Conservation (phyloP, 441 rosid species). For the Theobroma grandiflorum region DNA sequence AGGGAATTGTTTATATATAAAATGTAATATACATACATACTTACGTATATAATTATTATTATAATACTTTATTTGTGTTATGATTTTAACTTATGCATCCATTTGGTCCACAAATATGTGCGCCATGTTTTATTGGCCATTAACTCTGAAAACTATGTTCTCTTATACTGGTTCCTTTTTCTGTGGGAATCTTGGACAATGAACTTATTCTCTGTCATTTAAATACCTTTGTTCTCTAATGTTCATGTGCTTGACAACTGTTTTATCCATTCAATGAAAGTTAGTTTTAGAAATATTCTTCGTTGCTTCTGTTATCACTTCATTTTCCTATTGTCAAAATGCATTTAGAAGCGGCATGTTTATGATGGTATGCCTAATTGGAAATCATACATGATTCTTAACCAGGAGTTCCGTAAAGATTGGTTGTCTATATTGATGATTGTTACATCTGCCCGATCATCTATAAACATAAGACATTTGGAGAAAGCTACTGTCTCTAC, state of each 20-base stretch:
- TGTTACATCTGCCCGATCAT: constrained; percentile 97
- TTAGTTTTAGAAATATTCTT: constrained; percentile 21
- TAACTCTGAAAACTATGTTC: not conserved
- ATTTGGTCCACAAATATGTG: not conserved
- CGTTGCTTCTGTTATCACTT: not conserved
- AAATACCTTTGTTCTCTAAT: not conserved
- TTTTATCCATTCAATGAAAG: not conserved
- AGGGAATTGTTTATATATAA: not conserved
- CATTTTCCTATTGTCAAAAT: constrained; percentile 13
- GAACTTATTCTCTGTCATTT: constrained; percentile 2
- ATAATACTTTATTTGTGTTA: not conserved
- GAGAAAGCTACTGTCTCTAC: constrained; percentile 99
- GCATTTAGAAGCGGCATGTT: constrained; percentile 18
- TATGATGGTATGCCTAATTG: constrained; percentile 16
- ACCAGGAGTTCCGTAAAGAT: constrained; percentile 96
- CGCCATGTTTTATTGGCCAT: not conserved
- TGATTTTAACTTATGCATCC: not conserved
- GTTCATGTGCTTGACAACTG: not conserved
- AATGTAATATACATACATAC: not conserved
- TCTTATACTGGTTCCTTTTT: not conserved
- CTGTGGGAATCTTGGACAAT: not conserved
- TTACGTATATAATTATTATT: not conserved
- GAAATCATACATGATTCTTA: constrained; percentile 36
- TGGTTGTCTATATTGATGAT: constrained; percentile 97
- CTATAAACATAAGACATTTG: constrained; percentile 94